These are phyloP conservation scores for Benincasa hispida DNA, from an alignment of 306 rosid species.

Conservation along the genomic window DNA sequence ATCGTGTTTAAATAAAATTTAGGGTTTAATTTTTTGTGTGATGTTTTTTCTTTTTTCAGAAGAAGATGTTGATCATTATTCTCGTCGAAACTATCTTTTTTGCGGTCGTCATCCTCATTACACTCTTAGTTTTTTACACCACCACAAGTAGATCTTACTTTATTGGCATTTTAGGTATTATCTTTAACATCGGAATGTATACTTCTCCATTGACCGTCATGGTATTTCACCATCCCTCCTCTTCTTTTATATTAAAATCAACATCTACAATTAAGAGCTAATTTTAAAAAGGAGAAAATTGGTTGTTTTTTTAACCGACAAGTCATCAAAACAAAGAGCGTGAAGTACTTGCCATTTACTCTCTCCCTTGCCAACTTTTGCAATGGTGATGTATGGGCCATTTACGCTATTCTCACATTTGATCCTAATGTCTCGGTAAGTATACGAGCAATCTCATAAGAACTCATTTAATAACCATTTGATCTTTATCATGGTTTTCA, in stretches of 20 bases:
- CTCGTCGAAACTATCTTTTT: conserved; percentile 25
- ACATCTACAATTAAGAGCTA: too few relatives aligned
- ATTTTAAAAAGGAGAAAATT: too few relatives aligned
- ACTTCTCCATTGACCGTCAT: conserved; percentile 74
- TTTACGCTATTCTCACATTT: conserved; percentile 45
- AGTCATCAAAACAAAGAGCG: conserved; percentile 64
- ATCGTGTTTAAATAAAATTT: too few relatives aligned
- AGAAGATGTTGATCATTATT: conserved; percentile 24
- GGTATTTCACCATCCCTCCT: conserved; percentile 17
- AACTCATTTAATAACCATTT: too few relatives aligned
- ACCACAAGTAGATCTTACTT: conserved; percentile 18
- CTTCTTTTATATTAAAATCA: too few relatives aligned
- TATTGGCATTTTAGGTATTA: conserved; percentile 37
- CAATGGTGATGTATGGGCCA: conserved; percentile 42
- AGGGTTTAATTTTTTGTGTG: not conserved
- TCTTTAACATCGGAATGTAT: conserved; percentile 65
- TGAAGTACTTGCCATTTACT: conserved; percentile 69
- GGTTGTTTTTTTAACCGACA: conserved; percentile 13
- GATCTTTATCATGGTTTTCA: too few relatives aligned
- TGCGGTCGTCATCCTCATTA: conserved; percentile 2
- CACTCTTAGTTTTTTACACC: conserved; percentile 14
- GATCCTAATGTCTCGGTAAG: conserved; percentile 51
- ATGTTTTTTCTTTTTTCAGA: conserved; percentile 32
- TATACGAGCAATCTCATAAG: too few relatives aligned
- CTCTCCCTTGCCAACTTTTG: conserved; percentile 49